Evolutionary conservation across 179 eudicot species (phyloP).

Genomic region (Corrigiola litoralis): DNA sequence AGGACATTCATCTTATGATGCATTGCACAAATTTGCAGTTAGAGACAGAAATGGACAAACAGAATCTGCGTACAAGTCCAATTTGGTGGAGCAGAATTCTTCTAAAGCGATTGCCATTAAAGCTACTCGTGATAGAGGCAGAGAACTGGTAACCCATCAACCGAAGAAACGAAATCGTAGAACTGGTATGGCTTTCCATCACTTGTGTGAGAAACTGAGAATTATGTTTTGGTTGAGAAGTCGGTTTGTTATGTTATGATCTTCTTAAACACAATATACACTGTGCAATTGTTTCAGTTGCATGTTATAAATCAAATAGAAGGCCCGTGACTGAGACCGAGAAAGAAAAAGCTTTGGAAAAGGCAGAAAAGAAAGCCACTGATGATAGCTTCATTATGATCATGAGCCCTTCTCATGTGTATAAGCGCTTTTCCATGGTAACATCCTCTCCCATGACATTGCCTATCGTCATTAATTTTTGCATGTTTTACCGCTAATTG

Average conservation of each 20-base stretch:
- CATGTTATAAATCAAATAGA: conserved; percentile 17
- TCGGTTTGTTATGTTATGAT: no score
- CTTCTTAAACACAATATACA: no score
- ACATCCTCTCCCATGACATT: background rate
- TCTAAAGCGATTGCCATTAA: no score
- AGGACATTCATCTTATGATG: background rate
- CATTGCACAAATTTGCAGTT: conserved; percentile 1
- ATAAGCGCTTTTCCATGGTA: conserved; percentile 19
- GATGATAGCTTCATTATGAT: conserved; percentile 6
- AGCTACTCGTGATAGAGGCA: background rate
- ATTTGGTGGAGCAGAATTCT: no score
- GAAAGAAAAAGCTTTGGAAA: conserved; percentile 3
- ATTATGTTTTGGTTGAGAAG: no score
- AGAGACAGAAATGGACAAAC: no score
- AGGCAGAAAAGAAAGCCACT: conserved; percentile 2
- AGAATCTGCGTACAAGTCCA: no score
- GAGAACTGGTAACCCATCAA: background rate
- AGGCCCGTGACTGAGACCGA: conserved; percentile 18
- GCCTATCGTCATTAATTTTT: background rate
- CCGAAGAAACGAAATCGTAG: background rate
- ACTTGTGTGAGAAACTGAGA: no score
- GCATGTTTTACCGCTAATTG: no score
- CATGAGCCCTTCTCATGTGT: conserved; percentile 14
- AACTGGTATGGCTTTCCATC: background rate
- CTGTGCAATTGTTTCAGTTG: background rate